Percentiles rank a stretch among this genome's conserved stretches.
Evolutionary conservation across 352 stramenopile species (phyloP).

Genomic region (Globisporangium abappressorium): DNA sequence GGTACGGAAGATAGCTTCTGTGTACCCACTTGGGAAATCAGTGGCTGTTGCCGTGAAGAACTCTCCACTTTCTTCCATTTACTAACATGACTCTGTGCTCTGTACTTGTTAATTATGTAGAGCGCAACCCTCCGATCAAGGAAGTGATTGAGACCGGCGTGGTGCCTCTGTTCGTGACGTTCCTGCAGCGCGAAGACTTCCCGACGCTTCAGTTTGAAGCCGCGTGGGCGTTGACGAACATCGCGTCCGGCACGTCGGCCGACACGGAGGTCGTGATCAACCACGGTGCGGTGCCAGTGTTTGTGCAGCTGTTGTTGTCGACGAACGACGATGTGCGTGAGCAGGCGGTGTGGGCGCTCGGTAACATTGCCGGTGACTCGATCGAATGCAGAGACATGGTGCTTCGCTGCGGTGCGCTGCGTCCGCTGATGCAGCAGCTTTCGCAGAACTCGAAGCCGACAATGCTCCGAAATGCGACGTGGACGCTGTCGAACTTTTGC

Average conservation of each 20-base stretch:
- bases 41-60: not conserved
- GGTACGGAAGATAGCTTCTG: constrained; percentile 34
- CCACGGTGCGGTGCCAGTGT: constrained; percentile 95
- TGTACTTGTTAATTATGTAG: constrained; percentile 31
- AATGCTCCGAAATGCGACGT: constrained; percentile 99
- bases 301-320: constrained; percentile 94
- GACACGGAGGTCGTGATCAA: constrained; percentile 98
- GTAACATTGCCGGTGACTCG: constrained; percentile 99
- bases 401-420: constrained; percentile 92
- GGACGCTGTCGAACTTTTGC: constrained; percentile 99
- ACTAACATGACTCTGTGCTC: constrained; percentile 1
- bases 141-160: constrained; percentile 98
- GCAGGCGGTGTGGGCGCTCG: constrained; percentile 97
- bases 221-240: constrained; percentile 99
- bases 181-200: constrained; percentile 95
- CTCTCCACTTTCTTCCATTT: not conserved
- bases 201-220: constrained; percentile 96
- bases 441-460: constrained; percentile 90
- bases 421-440: constrained; percentile 93
- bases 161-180: constrained; percentile 97
- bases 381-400: constrained; percentile 96
- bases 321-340: constrained; percentile 98
- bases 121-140: constrained; percentile 99
- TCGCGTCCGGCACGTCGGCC: constrained; percentile 97
- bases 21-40: constrained; percentile 5